These are phyloP conservation scores for Erysiphe neolycopersici DNA, from an alignment of 2,329 filamentous ascomycete genomes.

Conservation along the genomic window DNA sequence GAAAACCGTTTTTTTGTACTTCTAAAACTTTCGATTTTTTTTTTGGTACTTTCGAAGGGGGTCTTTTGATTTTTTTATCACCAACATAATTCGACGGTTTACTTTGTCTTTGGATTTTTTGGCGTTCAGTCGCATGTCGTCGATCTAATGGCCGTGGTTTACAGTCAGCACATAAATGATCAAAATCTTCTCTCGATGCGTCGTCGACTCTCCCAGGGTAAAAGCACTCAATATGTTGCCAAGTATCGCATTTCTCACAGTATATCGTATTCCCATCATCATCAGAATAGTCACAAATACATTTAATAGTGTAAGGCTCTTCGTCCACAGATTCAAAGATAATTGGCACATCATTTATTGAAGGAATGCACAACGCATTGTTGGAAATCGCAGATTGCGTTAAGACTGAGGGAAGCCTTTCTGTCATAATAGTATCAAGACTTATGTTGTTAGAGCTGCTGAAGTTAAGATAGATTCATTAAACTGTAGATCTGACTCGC, in stretches of 20 bases:
- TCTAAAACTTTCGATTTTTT: conserved; percentile 58
- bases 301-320: conserved; percentile 87
- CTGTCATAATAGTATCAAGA: conserved; percentile 16
- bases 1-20: conserved; percentile 39
- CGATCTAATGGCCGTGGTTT: conserved; percentile 49
- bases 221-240: conserved; percentile 97
- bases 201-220: conserved; percentile 50
- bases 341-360: conserved; percentile 8
- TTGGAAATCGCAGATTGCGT: conserved; percentile 14
- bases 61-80: conserved; percentile 49
- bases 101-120: conserved; percentile 31
- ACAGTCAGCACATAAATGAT: conserved; percentile 79
- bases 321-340: conserved; percentile 30
- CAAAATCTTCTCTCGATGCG: conserved; percentile 41
- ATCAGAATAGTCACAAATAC: conserved; percentile 78
- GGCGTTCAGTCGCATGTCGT: conserved; percentile 48
- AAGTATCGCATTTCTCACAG: conserved; percentile 86
- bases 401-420: conserved; percentile 14
- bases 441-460: conserved; percentile 12
- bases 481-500: conserved; percentile 14
- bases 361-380: conserved; percentile 5
- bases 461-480: conserved; percentile 13
- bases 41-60: conserved; percentile 57
- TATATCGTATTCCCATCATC: conserved; percentile 96
- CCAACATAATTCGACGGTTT: conserved; percentile 19